Base-by-base conservation (phyloP, 2,329 filamentous ascomycete genomes). In the Fusarium sp. region DNA sequence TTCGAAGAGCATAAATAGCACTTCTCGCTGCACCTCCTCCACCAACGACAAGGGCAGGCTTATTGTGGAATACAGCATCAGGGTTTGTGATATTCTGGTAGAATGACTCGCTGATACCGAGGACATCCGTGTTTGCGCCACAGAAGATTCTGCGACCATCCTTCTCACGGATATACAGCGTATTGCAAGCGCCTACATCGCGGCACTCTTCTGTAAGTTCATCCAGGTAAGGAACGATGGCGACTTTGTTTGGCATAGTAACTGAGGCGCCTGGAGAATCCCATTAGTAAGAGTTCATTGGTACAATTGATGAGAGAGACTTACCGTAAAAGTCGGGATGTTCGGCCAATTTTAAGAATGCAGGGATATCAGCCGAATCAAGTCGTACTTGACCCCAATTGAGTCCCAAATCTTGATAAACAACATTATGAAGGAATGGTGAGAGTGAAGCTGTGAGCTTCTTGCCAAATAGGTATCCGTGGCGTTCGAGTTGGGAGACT, bases 191-290 rank as follows among this genome's bases (percentile, higher is more conserved):
- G 49, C 92, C 92, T 23, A 94, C 90, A 37, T 90, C 89, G 51
- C 86, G 85, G 71, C 89, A 92, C 79, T 94, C 91, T 23, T 88
- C 86, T 9, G 92, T 93, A 40, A 94, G 82, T 56, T 90, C 87
- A 75, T 95, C 92, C 11, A 95, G 85, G 72, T 93, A 85, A 0
- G 88, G 84, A 63, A 94, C 87, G 76, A 95, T 93, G 72, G 88
- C 85, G 27, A 95, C 88, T 79, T 96, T 95, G 83, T 93, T 90
- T 0, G 93, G 93, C 92, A 95, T 96, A 21, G 92, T 95, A 40
- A 95, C 89, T 5, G 90, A 89, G 23, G 90, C 88, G 57, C 90
- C 90, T 87, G 6, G 2, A 3, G 6, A 7, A 4, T 45, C 20
- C 5, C 21, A 23, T 23, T 23, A 23, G 21, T 23, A 23, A 23